Base-by-base conservation (phyloP, 2,329 filamentous ascomycete species). In the Diaporthe ilicicola region DNA sequence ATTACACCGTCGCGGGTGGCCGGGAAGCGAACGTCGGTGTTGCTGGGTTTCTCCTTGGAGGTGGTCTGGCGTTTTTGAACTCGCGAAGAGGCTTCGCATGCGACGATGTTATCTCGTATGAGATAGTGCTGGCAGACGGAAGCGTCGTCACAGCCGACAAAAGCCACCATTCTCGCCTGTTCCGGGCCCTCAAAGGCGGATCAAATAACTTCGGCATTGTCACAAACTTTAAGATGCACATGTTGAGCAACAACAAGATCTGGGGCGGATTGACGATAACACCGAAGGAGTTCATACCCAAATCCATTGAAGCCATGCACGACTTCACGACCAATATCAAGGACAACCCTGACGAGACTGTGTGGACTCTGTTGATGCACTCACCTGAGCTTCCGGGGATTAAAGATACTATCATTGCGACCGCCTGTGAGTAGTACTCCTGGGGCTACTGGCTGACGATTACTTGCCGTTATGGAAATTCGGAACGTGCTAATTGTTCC, bases 171-270 rank as follows among this genome's bases (percentile, higher is more conserved):
- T 15, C 48, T 12, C 27, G 19, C 50, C 65, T 67, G 17, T 67
- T 55, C 3, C 56, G 65, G 15, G 84, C 83, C 1, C 77, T 86
- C 6, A 82, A 82, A 62, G 84, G 84, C 12, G 84, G 84, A 12
- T 78, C 79, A 22, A 81, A 77, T 73, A 86, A 85, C 74, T 84
- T 84, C 51, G 83, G 83, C 54, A 77, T 81, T 46, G 75, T 78
- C 12, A 77, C 81, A 5, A 54, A 66, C 29, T 73, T 76, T 70
- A 71, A 68, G 54, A 72, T 77, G 67, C 48, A 61, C 2, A 50
- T 70, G 46, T 27, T 68, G 24, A 61, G 56, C 19, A 46, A 61
- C 19, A 61, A 61, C 1, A 61, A 61, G 39, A 61, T 61, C 10
- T 61, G 56, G 56, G 56, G 56, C 39, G 56, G 56, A 2, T 46